Base-by-base conservation (phyloP, 768 basidiomycete genomes). In the Boletales sp. region DNA sequence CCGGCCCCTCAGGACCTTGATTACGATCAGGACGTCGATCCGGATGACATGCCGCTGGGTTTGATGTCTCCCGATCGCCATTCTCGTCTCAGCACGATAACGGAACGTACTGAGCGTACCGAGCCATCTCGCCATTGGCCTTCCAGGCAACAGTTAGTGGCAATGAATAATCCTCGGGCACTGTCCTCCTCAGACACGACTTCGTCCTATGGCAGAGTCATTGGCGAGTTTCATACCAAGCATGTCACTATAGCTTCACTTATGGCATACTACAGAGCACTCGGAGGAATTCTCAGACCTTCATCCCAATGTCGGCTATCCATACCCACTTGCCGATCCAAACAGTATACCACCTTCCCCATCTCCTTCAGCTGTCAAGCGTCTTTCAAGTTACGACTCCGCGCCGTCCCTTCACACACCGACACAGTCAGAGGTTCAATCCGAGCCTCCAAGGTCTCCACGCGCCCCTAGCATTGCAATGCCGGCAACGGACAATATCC, bases 41-140 rank as follows among this genome's bases (percentile, higher is more conserved):
- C 17, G 8, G 50, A 59, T 32, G 69, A 70, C 38, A 52, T 66
- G 45, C 68, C 72, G 45, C 59, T 68, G 45, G 70, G 70, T 39
- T 65, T 69, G 12, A 59, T 56, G 64, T 59, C 62, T 36, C 62
- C 64, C 9, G 56, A 61, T 56, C 66, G 55, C 14, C 45, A 56
- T 45, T 67, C 71, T 30, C 72, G 70, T 47, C 68, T 87, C 51
- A 84, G 79, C 51, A 85, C 82, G 5, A 90, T 90, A 51, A 74
- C 78, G 19, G 87, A 90, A 67, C 69, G 65, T 40, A 83, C 85
- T 14, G 87, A 89, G 61, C 74, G 74, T 31, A 82, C 86, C 32
- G 84, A 83, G 53, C 70, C 74, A 32, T 79, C 81, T 13, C 73
- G 75, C 14, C 69, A 72, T 37, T 77, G 76, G 72, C 72, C 73